Base-by-base conservation (phyloP, 2,329 filamentous ascomycete genomes). In the Colletotrichum nymphaeae region DNA sequence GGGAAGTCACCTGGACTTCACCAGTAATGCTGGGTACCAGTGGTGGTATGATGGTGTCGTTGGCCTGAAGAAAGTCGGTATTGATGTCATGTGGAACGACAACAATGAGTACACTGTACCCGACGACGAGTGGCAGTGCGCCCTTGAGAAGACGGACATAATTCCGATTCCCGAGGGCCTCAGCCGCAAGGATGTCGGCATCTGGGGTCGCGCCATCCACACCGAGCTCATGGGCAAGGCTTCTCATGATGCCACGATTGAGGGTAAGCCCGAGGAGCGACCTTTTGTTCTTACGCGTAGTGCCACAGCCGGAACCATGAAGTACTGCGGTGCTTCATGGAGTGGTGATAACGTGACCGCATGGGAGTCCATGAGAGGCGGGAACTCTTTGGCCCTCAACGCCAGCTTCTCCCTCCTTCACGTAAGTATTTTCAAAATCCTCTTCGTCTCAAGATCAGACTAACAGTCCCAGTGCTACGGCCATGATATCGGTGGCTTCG, bases 31-130 rank as follows among this genome's bases (percentile, higher is more conserved):
- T 0, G 92, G 91, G 0, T 94, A 90, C 77, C 83, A 90, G 19
- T 94, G 92, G 91, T 94, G 93, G 93, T 92, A 90, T 73, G 84
- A 93, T 1, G 92, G 93, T 1, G 89, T 93, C 9, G 87, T 88
- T 72, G 87, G 86, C 63, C 84, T 94, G 1, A 90, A 90, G 67
- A 83, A 88, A 30, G 82, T 89, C 9, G 92, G 92, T 1, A 92
- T 94, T 69, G 92, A 94, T 76, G 92, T 88, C 60, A 93, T 94
- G 83, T 94, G 93, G 93, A 94, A 94, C 76, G 93, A 94, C 79
- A 94, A 94, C 81, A 94, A 94, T 76, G 93, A 94, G 80, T 94
- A 94, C 79, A 91, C 90, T 0, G 86, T 93, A 3, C 87, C 90
- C 0, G 86, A 89, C 73, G 93, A 94, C 72, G 84, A 88, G 28